Conservation (phyloP, 179 eudicot genomes). For the Beta macrorhiza region DNA sequence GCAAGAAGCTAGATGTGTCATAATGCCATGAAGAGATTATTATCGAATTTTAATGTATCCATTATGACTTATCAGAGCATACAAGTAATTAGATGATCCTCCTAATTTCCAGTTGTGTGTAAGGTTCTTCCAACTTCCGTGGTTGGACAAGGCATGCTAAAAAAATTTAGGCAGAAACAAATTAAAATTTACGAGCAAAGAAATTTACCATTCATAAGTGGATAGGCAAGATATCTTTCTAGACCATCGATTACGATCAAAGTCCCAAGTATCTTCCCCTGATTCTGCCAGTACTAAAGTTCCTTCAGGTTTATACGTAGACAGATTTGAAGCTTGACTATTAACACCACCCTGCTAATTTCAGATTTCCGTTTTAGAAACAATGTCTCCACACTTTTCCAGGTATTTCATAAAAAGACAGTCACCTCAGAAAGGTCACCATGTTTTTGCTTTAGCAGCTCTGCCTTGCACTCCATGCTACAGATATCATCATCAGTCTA, state of each 20-base stretch:
- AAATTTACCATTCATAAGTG: constrained; percentile 66
- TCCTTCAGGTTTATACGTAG: constrained; percentile 29
- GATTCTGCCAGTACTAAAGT: constrained; percentile 35
- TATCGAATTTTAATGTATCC: not conserved
- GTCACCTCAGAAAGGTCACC: constrained; percentile 42
- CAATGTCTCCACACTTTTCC: not conserved
- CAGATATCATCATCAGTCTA: constrained; percentile 85
- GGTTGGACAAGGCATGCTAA: not conserved
- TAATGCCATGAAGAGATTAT: not conserved
- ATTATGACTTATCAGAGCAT: not conserved
- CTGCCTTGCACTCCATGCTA: constrained; percentile 82
- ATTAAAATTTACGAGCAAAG: not conserved
- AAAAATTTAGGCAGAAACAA: not conserved
- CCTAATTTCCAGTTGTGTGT: not conserved
- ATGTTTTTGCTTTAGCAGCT: constrained; percentile 46
- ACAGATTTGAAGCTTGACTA: constrained; percentile 22
- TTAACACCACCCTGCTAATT: constrained; percentile 34
- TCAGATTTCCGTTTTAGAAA: constrained; percentile 12
- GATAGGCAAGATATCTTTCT: constrained; percentile 59
- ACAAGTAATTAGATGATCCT: not conserved
- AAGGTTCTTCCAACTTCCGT: not conserved
- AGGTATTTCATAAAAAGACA: not conserved
- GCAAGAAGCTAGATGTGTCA: not conserved
- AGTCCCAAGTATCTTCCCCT: constrained; percentile 70
- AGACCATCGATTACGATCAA: constrained; percentile 64